Evolutionary conservation across 2,329 filamentous ascomycete species (phyloP).

Genomic region (Didymellaceae sp.): DNA sequence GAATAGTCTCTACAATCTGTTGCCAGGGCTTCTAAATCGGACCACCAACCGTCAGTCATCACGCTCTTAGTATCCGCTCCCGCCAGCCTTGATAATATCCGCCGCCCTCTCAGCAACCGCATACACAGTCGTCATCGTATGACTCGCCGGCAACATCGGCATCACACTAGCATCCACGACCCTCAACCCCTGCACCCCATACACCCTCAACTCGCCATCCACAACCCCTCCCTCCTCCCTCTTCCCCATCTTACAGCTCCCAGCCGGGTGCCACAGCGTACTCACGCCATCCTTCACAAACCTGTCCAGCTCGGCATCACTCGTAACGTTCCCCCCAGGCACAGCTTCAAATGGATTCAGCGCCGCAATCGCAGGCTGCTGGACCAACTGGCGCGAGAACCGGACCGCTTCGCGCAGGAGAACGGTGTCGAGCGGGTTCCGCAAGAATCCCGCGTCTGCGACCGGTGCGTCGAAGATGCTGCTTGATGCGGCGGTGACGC

Average conservation of each 20-base stretch:
- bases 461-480: conserved; percentile 33
- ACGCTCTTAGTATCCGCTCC: not conserved
- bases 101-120: conserved; percentile 29
- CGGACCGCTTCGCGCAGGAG: conserved; percentile 31
- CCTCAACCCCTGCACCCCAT: conserved; percentile 31
- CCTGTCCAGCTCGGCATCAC: conserved; percentile 25
- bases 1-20: too few relatives aligned
- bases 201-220: conserved; percentile 31
- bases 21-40: not conserved
- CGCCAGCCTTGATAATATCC: conserved; percentile 9
- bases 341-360: conserved; percentile 29
- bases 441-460: conserved; percentile 32
- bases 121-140: conserved; percentile 32
- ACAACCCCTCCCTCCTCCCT: conserved; percentile 39
- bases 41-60: not conserved
- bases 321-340: conserved; percentile 30
- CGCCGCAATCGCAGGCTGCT: conserved; percentile 19
- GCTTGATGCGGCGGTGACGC: conserved; percentile 26
- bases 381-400: conserved; percentile 25
- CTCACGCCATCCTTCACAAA: conserved; percentile 21
- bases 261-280: conserved; percentile 36
- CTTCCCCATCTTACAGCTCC: conserved; percentile 35
- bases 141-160: conserved; percentile 26
- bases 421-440: conserved; percentile 31
- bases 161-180: conserved; percentile 29